Conservation (phyloP, 371 early-diverging fungal genomes). For the Mucor racemosus region DNA sequence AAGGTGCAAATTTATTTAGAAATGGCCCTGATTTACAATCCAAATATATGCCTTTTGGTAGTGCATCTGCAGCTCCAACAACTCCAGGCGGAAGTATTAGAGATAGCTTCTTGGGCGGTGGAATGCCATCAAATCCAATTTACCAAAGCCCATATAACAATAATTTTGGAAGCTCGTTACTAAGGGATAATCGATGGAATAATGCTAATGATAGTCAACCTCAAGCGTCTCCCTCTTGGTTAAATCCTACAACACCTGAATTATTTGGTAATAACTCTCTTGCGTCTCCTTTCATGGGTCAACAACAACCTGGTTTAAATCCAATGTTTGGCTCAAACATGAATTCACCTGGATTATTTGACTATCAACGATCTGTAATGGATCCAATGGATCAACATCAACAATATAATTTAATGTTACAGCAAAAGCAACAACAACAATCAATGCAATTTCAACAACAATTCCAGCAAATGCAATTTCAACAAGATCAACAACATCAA, state of each 20-base stretch:
- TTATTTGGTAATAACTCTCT: constrained; percentile 35
- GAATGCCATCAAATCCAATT: constrained; percentile 8
- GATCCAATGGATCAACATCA: constrained; percentile 47
- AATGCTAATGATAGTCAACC: background rate
- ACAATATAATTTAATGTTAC: constrained; percentile 54
- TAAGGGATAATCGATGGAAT: constrained; percentile 27
- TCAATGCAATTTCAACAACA: constrained; percentile 47
- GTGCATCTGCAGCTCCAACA: constrained; percentile 16
- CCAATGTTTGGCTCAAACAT: constrained; percentile 38
- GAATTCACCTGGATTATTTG: constrained; percentile 36
- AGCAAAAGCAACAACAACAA: constrained; percentile 61
- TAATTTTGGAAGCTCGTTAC: constrained; percentile 20
- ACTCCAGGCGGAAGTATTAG: constrained; percentile 25
- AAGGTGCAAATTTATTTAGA: constrained; percentile 16
- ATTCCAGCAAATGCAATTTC: constrained; percentile 51
- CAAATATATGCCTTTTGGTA: constrained; percentile 43
- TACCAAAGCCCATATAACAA: constrained; percentile 29
- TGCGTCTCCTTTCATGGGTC: constrained; percentile 23
- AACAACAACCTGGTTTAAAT: constrained; percentile 32
- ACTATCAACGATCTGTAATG: constrained; percentile 43
- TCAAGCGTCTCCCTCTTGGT: constrained; percentile 36
- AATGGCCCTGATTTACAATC: constrained; percentile 19
- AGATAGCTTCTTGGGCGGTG: constrained; percentile 19
- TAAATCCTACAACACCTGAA: constrained; percentile 33
- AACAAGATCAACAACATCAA: constrained; percentile 56